These are phyloP conservation scores for Kluyveromyces aestuarii DNA, from an alignment of 805 yeast genomes.

Conservation along the genomic window DNA sequence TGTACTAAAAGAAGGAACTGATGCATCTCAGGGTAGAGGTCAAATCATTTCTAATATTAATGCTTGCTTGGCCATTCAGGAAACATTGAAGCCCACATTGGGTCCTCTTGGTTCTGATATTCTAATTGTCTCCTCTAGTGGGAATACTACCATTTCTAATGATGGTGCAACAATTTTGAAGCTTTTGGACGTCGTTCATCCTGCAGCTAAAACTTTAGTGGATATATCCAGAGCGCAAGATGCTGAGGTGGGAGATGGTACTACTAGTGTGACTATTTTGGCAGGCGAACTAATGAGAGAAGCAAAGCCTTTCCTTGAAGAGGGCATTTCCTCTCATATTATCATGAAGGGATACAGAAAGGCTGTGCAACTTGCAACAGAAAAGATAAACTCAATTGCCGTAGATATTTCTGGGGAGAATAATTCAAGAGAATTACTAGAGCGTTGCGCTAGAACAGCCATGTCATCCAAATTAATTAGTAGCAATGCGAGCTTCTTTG, in stretches of 20 bases:
- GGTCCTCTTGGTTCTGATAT: constrained; percentile 98
- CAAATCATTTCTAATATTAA: constrained; percentile 92
- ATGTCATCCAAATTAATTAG: constrained; percentile 93
- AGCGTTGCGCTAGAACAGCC: constrained; percentile 92
- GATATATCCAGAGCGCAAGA: constrained; percentile 94
- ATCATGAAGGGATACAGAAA: constrained; percentile 80
- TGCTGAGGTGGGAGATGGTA: constrained; percentile 98
- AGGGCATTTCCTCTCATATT: constrained; percentile 87
- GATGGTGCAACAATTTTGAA: constrained; percentile 97
- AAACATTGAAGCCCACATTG: constrained; percentile 84
- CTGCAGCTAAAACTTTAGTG: constrained; percentile 94
- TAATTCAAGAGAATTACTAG: constrained; percentile 67
- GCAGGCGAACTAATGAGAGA: constrained; percentile 95
- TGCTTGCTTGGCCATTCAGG: constrained; percentile 96
- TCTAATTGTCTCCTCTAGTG: constrained; percentile 71
- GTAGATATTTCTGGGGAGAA: constrained; percentile 49
- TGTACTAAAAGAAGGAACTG: constrained; percentile 96
- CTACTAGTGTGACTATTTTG: constrained; percentile 87
- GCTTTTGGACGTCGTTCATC: constrained; percentile 90
- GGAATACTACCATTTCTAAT: constrained; percentile 89
- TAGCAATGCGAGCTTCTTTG: constrained; percentile 80
- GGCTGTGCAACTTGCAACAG: constrained; percentile 72
- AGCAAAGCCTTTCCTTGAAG: constrained; percentile 84
- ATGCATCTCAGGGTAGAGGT: constrained; percentile 92
- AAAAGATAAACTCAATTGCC: constrained; percentile 63